Base-by-base conservation (phyloP, 2,329 filamentous ascomycete species). In the Grosmannia clavigera region DNA sequence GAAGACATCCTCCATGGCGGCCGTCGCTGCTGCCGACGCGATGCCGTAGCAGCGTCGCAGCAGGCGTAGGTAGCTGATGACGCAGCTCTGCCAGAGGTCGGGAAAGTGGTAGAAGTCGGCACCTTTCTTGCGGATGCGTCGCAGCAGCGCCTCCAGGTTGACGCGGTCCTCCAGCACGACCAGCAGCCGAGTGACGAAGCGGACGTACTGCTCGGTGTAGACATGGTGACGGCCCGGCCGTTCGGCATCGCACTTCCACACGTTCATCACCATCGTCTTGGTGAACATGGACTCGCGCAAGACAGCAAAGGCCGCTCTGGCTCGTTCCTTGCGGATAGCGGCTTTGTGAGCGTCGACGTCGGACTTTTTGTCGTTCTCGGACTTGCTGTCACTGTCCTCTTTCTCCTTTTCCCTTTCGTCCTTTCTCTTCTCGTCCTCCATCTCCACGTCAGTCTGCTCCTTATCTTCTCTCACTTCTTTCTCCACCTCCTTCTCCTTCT, bases 241-340 rank as follows among this genome's bases (percentile, higher is more conserved):
- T 67, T 96, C 92, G 55, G 88, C 85, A 65, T 96, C 92, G 46
- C 92, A 94, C 66, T 92, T 92, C 92, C 92, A 96, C 4, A 96
- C 90, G 68, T 95, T 92, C 71, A 96, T 85, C 1, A 88, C 86
- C 86, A 95, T 95, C 0, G 90, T 95, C 74, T 96, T 96, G 48
- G 92, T 95, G 65, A 96, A 92, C 81, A 84, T 84, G 63, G 77
- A 81, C 61, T 84, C 81, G 54, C 80, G 74, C 59, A 96, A 86
- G 51, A 95, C 87, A 58, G 83, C 80, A 57, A 90, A 92, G 16
- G 95, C 82, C 59, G 92, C 88, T 68, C 86, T 82, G 66, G 91
- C 92, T 38, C 48, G n/a, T 14, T 22, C 48, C 14, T 40, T 22
- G 35, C 12, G 27, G 33, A 35, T 7, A 9, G 33, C 33, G 2